Percentiles rank a stretch among this genome's conserved stretches.
phyloP scores from a whole-genome alignment of 768 basidiomycete species.

The Lentinula aciculospora region DNA sequence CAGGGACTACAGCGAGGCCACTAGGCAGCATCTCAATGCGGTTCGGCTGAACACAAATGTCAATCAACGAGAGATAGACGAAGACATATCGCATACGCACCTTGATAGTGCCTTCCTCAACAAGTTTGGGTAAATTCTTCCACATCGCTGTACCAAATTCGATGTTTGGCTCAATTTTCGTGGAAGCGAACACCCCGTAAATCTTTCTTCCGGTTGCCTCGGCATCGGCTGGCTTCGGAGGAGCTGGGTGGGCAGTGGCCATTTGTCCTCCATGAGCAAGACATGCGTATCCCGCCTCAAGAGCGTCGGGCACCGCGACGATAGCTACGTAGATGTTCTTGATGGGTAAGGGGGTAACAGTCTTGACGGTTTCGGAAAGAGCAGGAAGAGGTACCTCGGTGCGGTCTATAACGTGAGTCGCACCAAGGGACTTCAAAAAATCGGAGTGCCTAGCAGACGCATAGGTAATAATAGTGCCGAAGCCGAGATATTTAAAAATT shows the following conservation, averaged over 20 bases:
- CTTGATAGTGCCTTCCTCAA: not conserved
- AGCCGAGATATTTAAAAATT: constrained; percentile 11
- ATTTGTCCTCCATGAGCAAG: constrained; percentile 32
- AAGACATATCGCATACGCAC: not conserved
- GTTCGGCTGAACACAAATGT: not conserved
- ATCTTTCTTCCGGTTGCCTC: not conserved
- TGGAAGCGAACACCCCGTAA: not conserved
- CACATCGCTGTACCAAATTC: not conserved
- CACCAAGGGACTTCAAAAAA: constrained; percentile 14
- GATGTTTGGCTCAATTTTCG: not conserved
- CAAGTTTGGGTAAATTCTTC: not conserved
- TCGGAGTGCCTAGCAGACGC: constrained; percentile 12
- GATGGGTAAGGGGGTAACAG: constrained; percentile 15
- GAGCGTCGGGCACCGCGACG: constrained; percentile 31
- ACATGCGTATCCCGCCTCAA: constrained; percentile 27
- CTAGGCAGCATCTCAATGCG: not conserved
- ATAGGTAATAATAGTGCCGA: constrained; percentile 14
- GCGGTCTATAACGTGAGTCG: constrained; percentile 17
- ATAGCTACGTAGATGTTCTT: constrained; percentile 18
- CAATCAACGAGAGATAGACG: not conserved
- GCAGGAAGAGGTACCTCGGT: not conserved
- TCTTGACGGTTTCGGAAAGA: not conserved
- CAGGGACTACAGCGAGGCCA: not conserved
- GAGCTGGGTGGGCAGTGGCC: constrained; percentile 10
- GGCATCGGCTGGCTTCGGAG: not conserved